A percentile compares a stretch with the other conserved stretches of the same genome.
These are phyloP conservation scores for Sicyos edulis DNA, from an alignment of 306 rosid genomes.

Conservation along the genomic window DNA sequence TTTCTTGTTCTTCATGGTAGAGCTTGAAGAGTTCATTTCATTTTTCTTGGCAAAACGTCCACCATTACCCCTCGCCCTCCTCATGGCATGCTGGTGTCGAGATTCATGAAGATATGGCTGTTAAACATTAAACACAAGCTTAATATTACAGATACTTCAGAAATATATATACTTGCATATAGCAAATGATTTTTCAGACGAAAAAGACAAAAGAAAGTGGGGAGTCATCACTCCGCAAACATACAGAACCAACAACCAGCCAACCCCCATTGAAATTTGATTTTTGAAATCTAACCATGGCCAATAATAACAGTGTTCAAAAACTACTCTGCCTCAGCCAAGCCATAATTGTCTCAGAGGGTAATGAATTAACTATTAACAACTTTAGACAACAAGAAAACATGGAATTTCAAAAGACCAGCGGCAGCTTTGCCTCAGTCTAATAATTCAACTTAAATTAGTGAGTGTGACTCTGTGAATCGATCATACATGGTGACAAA, in stretches of 20 bases:
- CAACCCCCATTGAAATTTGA: neutral
- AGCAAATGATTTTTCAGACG: neutral
- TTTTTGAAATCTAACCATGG: neutral
- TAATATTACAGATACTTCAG: conserved; percentile 19
- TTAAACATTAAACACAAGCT: conserved; percentile 26
- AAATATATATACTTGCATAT: neutral
- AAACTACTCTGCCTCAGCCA: neutral
- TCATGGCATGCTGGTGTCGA: conserved; percentile 94
- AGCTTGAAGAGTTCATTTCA: conserved; percentile 34
- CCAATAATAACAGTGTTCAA: neutral
- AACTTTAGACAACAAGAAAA: neutral
- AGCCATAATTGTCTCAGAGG: neutral
- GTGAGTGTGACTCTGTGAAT: neutral
- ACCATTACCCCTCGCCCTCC: conserved; percentile 88
- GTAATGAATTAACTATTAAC: neutral
- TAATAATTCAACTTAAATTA: conserved; percentile 1
- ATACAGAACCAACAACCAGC: neutral
- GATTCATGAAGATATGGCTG: conserved; percentile 99
- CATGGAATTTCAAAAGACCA: conserved; percentile 6
- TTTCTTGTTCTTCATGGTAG: conserved; percentile 44
- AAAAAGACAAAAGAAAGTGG: neutral
- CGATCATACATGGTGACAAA: neutral
- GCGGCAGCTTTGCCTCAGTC: neutral
- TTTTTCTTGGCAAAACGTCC: conserved; percentile 92
- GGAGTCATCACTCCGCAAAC: neutral